Evolutionary conservation across 2,329 filamentous ascomycete genomes (phyloP).

Genomic region (Ophiosphaerella herpotricha): DNA sequence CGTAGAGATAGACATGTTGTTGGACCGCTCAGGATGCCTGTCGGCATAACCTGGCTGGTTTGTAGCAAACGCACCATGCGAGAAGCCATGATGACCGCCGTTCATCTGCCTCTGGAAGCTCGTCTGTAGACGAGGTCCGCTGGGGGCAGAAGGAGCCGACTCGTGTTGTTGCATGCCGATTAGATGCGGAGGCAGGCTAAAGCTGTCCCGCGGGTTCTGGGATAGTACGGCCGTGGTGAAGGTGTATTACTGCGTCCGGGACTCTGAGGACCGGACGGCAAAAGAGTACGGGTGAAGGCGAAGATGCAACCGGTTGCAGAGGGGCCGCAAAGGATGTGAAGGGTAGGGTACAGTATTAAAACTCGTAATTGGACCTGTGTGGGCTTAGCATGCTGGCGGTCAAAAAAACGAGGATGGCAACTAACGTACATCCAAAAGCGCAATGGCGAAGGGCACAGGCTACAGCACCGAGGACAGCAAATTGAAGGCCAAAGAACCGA

Average conservation of each 20-base stretch:
- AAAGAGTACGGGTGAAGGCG: conserved; percentile 43
- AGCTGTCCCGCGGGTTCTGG: conserved; percentile 77
- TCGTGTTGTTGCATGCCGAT: conserved; percentile 92
- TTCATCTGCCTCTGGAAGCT: conserved; percentile 72
- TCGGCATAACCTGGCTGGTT: conserved; percentile 83
- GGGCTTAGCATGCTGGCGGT: conserved; percentile 13
- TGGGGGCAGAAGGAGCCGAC: conserved; percentile 63
- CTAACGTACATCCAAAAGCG: conserved; percentile 34
- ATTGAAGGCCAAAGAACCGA: conserved; percentile 34
- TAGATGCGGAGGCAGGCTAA: conserved; percentile 81
- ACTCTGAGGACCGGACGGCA: conserved; percentile 47
- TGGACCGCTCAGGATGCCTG: conserved; percentile 79
- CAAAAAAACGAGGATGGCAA: not conserved
- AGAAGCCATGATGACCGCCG: conserved; percentile 81
- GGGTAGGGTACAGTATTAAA: conserved; percentile 37
- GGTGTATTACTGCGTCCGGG: conserved; percentile 63
- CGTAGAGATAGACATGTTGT: conserved; percentile 93
- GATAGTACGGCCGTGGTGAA: conserved; percentile 83
- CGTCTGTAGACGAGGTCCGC: conserved; percentile 61
- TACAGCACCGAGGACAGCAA: conserved; percentile 29
- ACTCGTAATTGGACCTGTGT: conserved; percentile 30
- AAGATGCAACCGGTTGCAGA: conserved; percentile 34
- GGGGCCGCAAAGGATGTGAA: conserved; percentile 28
- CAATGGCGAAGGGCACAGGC: conserved; percentile 34
- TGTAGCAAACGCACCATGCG: conserved; percentile 87